Conservation (phyloP, 2,329 filamentous ascomycete species). For the Alternaria alternata region DNA sequence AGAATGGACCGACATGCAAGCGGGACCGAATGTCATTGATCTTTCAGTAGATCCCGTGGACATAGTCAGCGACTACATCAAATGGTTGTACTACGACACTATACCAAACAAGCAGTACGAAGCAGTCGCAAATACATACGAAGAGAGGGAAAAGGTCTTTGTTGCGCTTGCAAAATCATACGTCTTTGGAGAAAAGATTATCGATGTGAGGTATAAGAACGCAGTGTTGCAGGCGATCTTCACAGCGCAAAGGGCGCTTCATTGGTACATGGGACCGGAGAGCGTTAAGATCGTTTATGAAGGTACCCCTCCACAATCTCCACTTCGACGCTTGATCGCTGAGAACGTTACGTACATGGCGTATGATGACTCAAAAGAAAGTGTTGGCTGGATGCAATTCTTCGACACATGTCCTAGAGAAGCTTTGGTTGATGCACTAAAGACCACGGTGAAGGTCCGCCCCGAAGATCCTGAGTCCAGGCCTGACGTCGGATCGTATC, state of each 20-base stretch:
- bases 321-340: background rate
- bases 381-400: background rate
- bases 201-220: background rate
- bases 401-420: too few relatives aligned
- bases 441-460: too few relatives aligned
- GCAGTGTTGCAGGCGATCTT: fast-evolving
- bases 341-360: fast-evolving
- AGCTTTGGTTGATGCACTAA: too few relatives aligned
- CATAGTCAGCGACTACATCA: background rate
- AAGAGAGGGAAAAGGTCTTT: background rate
- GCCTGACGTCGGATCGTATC: background rate
- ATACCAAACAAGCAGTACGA: background rate
- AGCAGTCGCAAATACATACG: background rate
- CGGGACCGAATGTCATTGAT: background rate
- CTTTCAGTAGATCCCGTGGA: fast-evolving
- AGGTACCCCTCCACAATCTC: background rate
- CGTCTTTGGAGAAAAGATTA: background rate
- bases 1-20: background rate
- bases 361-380: fast-evolving
- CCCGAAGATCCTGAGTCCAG: too few relatives aligned
- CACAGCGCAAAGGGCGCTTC: too few relatives aligned
- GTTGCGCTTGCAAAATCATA: background rate
- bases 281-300: background rate
- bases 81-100: background rate
- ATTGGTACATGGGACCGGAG: background rate